Percentiles rank a stretch among this genome's conserved stretches.
Evolutionary conservation across 768 basidiomycete genomes (phyloP).

Genomic region (Termitomyces heimii): DNA sequence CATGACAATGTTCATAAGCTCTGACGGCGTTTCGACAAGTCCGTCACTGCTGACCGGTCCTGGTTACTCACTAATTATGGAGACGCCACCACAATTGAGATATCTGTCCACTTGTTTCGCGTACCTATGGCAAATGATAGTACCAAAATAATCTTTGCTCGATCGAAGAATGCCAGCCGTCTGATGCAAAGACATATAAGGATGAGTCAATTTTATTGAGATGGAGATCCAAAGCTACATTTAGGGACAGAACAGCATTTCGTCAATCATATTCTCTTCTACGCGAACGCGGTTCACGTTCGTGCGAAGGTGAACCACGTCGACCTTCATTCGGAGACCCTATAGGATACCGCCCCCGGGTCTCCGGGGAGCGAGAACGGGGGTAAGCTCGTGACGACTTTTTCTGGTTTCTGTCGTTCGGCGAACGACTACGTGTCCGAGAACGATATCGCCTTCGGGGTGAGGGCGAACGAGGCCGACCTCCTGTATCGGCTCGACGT

Average conservation of each 20-base stretch:
- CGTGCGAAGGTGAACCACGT: background rate
- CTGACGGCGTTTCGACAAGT: background rate
- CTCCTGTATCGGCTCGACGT: slow-evolving; percentile 19
- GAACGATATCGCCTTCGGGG: slow-evolving; percentile 11
- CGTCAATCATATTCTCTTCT: slow-evolving; percentile 12
- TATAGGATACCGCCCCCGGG: slow-evolving; percentile 7
- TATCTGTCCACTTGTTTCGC: background rate
- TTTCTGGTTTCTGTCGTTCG: slow-evolving; percentile 8
- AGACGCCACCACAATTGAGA: background rate
- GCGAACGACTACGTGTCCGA: slow-evolving; percentile 12
- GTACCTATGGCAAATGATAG: background rate
- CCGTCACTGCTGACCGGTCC: background rate
- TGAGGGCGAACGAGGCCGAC: slow-evolving; percentile 16
- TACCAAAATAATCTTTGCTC: too few species aligned
- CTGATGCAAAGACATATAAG: background rate
- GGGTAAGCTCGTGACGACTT: background rate
- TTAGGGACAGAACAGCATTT: background rate
- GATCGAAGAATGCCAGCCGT: background rate
- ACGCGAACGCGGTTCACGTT: slow-evolving; percentile 8
- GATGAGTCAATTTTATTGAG: background rate
- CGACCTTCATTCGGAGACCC: slow-evolving; percentile 3
- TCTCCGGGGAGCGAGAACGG: slow-evolving; percentile 11
- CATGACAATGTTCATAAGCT: background rate
- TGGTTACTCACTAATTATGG: background rate
- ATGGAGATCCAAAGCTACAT: background rate